These are phyloP conservation scores for Ophiostoma montium DNA, from an alignment of 2,329 filamentous ascomycete species.

Conservation along the genomic window DNA sequence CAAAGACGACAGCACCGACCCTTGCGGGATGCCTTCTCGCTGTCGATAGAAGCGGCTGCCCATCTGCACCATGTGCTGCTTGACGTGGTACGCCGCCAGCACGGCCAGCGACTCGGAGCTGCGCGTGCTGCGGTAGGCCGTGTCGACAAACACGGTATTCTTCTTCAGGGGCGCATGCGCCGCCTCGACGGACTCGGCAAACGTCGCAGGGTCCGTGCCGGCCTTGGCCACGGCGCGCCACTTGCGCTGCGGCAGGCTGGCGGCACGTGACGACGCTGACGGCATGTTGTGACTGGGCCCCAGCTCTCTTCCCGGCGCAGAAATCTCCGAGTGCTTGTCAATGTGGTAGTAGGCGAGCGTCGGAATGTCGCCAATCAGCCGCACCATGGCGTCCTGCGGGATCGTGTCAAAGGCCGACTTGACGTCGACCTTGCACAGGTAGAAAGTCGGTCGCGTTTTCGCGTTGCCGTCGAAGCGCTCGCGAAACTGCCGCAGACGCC, in stretches of 20 bases:
- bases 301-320: background rate
- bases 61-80: constrained; percentile 72
- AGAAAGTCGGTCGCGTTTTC: no score
- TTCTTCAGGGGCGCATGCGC: constrained; percentile 31
- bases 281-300: background rate
- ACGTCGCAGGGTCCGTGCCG: constrained; percentile 25
- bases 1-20: constrained; percentile 72
- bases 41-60: constrained; percentile 83
- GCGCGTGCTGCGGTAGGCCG: constrained; percentile 41
- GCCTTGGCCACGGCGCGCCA: constrained; percentile 40
- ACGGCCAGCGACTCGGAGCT: constrained; percentile 45
- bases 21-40: constrained; percentile 80
- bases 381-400: constrained; percentile 60
- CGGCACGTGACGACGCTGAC: no score
- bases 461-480: constrained; percentile 26
- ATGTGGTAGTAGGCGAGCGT: constrained; percentile 52
- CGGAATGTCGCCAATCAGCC: constrained; percentile 46
- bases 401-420: constrained; percentile 91
- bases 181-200: constrained; percentile 31
- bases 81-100: constrained; percentile 69
- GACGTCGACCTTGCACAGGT: constrained; percentile 88
- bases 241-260: constrained; percentile 29
- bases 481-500: constrained; percentile 57
- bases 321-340: constrained; percentile 58
- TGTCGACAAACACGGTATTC: constrained; percentile 68